Evolutionary conservation across 768 basidiomycete genomes (phyloP), one percentile per base, ranked within the genome.

Genomic region (Tylopilus balloui): DNA sequence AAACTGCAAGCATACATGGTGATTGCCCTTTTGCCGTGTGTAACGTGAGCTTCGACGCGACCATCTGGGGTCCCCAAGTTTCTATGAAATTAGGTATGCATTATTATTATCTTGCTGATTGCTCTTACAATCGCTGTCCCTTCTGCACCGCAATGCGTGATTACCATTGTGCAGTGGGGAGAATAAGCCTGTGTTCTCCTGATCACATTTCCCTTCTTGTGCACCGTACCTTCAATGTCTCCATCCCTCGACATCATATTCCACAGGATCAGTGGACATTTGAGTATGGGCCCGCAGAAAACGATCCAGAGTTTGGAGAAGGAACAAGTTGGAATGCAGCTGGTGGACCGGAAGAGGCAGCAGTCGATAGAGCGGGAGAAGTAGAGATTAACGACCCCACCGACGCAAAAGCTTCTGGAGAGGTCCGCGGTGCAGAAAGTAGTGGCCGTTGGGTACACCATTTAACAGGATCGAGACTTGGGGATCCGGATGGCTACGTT

Each of bases 151-250:
- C 29, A 6, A 45, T 1, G n/a, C n/a, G n/a, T 27, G 42, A 42
- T 37, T 31, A 29, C 19, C 12, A 35, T 32, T 48, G 19, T 57
- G 27, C 54, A 94, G 93, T 77, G 50, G 93, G 90, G n/a, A 87
- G 81, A 59, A 78, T 96, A 44, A 94, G 81, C 59, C 73, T 96
- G 17, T 93, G 80, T 57, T 95, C 93, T 3, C 92, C 92, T 1
- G 92, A 94, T 62, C 94, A 97, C 59, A 75, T 96, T 45, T 90
- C 92, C 1, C 74, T 97, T 14, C 87, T 97, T 28, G 76, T 93
- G 3, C 89, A 93, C 58, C 81, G 83, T 21, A 96, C 90, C 6
- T 97, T 96, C 75, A 97, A 97, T 66, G 87, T 89, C 15, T 94
- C 94, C 17, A 93, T 97, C 68, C 93, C 94, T 3, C 81, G 88